A percentile compares a stretch with the other conserved stretches of the same genome.
phyloP scores from a whole-genome alignment of 2,329 filamentous ascomycete genomes.

The Fusarium musae region DNA sequence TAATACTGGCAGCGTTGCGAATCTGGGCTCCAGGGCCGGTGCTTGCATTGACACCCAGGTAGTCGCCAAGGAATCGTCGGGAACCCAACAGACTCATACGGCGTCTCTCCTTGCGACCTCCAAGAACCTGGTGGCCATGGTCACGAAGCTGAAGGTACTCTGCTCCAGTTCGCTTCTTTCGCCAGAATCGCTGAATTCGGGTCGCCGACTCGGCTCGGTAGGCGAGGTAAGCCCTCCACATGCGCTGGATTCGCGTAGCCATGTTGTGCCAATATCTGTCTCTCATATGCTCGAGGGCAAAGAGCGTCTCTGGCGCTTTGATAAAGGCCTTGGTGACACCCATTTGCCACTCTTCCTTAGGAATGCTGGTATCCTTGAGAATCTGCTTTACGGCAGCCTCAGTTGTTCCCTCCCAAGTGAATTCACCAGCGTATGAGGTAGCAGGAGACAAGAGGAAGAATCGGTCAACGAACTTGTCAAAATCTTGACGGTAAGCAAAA shows the following conservation, averaged over 20 bases:
- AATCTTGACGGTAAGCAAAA: constrained; percentile 96
- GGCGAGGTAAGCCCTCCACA: constrained; percentile 95
- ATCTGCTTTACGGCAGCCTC: constrained; percentile 92
- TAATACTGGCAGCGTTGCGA: constrained; percentile 77
- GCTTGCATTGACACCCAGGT: constrained; percentile 85
- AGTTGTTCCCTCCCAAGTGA: constrained; percentile 91
- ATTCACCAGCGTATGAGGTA: constrained; percentile 95
- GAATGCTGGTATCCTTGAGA: constrained; percentile 95
- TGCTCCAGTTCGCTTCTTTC: constrained; percentile 89
- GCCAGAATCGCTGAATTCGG: constrained; percentile 94
- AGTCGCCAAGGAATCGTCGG: constrained; percentile 92
- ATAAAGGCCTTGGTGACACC: constrained; percentile 98
- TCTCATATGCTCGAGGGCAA: constrained; percentile 96
- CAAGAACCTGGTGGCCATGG: constrained; percentile 83
- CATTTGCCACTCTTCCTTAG: constrained; percentile 95
- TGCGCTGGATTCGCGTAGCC: constrained; percentile 96
- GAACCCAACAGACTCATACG: constrained; percentile 92
- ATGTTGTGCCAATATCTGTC: constrained; percentile 99
- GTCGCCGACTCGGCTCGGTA: constrained; percentile 94
- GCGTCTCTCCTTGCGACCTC: constrained; percentile 88
- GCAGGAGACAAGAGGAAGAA: constrained; percentile 96
- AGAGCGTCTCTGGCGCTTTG: constrained; percentile 96
- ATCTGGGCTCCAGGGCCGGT: constrained; percentile 85
- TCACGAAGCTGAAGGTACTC: constrained; percentile 91
- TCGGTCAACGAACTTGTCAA: constrained; percentile 97